A percentile compares a stretch with the other conserved stretches of the same genome.
Conservation (phyloP, 2,329 filamentous ascomycete species). For the Trichophyton mentagrophytes region DNA sequence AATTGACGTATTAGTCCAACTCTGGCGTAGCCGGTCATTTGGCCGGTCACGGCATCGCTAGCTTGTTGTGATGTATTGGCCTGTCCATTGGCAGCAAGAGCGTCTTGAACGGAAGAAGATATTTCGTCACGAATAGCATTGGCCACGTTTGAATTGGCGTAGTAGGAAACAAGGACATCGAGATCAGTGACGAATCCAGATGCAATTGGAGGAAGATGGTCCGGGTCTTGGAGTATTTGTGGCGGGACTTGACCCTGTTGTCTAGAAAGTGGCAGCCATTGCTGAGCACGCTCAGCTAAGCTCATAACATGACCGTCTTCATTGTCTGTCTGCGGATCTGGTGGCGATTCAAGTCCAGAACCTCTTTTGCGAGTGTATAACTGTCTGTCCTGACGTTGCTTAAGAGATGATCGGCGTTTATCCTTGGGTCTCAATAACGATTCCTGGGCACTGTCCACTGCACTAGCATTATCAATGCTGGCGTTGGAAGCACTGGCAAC, state of each 20-base stretch:
- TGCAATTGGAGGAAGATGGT: conserved; percentile 47
- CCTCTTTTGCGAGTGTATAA: conserved; percentile 74
- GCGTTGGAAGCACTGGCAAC: conserved; percentile 69
- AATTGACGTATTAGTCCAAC: conserved; percentile 74
- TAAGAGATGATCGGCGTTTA: conserved; percentile 68
- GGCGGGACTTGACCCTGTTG: conserved; percentile 43
- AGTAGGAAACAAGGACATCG: conserved; percentile 66
- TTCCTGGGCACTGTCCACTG: conserved; percentile 48
- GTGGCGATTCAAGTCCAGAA: conserved; percentile 45
- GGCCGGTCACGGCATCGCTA: conserved; percentile 36
- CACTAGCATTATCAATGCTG: conserved; percentile 51
- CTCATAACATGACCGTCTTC: conserved; percentile 44
- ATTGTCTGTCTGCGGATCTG: conserved; percentile 43
- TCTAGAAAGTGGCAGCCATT: conserved; percentile 35
- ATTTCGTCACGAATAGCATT: conserved; percentile 66
- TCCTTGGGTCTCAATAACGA: conserved; percentile 52
- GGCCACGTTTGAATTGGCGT: conserved; percentile 65
- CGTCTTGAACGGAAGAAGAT: conserved; percentile 50
- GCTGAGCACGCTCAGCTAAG: conserved; percentile 39
- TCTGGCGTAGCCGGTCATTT: conserved; percentile 70
- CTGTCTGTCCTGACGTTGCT: conserved; percentile 74
- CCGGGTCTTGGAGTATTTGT: conserved; percentile 56
- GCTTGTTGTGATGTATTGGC: conserved; percentile 44
- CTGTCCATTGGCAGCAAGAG: conserved; percentile 55
- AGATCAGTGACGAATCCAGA: conserved; percentile 57